phyloP scores from a whole-genome alignment of 164 flowering plant genomes.

The Nymphaea thermarum region DNA sequence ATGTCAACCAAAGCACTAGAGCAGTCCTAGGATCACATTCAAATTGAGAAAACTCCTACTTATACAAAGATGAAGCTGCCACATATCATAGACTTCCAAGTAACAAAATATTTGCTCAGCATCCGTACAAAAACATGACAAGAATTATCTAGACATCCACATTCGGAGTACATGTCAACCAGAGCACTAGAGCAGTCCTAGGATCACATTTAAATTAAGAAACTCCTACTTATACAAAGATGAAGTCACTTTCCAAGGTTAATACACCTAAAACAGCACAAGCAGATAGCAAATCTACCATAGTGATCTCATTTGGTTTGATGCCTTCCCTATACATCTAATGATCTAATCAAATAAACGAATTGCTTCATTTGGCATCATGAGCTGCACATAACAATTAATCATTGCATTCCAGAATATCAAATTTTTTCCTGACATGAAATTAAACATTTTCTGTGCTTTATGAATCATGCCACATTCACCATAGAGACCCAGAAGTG shows the following conservation, averaged over 20 bases:
- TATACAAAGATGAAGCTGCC: too few species aligned
- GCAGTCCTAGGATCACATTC: too few species aligned
- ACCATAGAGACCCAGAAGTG: slow-evolving; percentile 22
- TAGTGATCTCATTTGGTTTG: slow-evolving; percentile 29
- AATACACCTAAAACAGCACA: slow-evolving; percentile 29
- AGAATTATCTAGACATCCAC: slow-evolving; percentile 18
- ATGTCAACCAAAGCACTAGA: slow-evolving; percentile 9
- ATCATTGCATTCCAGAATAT: slow-evolving; percentile 33
- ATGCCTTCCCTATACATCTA: slow-evolving; percentile 11
- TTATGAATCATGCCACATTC: slow-evolving; percentile 21
- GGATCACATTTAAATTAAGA: slow-evolving; percentile 19
- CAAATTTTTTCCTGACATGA: slow-evolving; percentile 14
- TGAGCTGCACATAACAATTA: slow-evolving; percentile 21
- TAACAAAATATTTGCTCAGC: slow-evolving; percentile 12
- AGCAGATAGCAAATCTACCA: slow-evolving; percentile 28
- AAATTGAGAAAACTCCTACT: too few species aligned
- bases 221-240: slow-evolving; percentile 11
- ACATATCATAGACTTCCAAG: slow-evolving; percentile 19
- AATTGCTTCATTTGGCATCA: slow-evolving; percentile 18
- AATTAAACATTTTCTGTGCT: slow-evolving; percentile 18
- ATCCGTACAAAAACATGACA: slow-evolving; percentile 20
- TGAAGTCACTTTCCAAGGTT: slow-evolving; percentile 24
- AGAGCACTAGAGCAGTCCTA: slow-evolving; percentile 21
- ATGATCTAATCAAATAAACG: slow-evolving; percentile 8
- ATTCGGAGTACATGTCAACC: slow-evolving; percentile 26